Percentiles rank a stretch among this genome's conserved stretches.
Evolutionary conservation across 805 yeast genomes (phyloP).

Genomic region (Spathaspora arborariae): DNA sequence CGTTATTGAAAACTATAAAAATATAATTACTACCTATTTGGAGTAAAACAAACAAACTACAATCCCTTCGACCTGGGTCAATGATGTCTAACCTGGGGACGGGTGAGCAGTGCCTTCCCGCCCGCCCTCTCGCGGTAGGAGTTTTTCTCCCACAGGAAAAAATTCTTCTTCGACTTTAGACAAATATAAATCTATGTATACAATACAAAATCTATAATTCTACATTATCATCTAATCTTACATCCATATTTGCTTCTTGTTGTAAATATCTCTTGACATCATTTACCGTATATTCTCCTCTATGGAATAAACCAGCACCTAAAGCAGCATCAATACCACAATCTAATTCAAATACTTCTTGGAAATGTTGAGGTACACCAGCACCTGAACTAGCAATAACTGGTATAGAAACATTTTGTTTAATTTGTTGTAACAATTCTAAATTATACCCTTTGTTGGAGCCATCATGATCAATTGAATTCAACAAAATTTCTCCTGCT

Average conservation of each 20-base stretch:
- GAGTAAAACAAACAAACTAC: no score
- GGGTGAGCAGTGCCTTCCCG: no score
- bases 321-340: slow-evolving; percentile 93
- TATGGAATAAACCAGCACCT: slow-evolving; percentile 98
- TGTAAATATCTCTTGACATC: slow-evolving; percentile 73
- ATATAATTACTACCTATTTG: no score
- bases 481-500: slow-evolving; percentile 91
- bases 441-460: slow-evolving; percentile 91
- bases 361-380: slow-evolving; percentile 87
- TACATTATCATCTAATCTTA: slow-evolving; percentile 55
- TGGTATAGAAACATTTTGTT: slow-evolving; percentile 75
- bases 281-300: slow-evolving; percentile 85
- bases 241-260: slow-evolving; percentile 55
- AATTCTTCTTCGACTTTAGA: no score
- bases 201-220: slow-evolving; percentile 17
- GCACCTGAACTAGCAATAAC: slow-evolving; percentile 99
- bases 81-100: no score
- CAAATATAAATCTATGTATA: neutral
- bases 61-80: no score
- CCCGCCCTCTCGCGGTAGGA: no score
- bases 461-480: slow-evolving; percentile 97
- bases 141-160: no score
- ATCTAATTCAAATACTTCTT: slow-evolving; percentile 70
- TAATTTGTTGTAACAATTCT: slow-evolving; percentile 77
- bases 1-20: no score